Percentiles rank a stretch among this genome's conserved stretches.
Evolutionary conservation across 352 stramenopile genomes (phyloP).

Genomic region (Pythium aristosporum): DNA sequence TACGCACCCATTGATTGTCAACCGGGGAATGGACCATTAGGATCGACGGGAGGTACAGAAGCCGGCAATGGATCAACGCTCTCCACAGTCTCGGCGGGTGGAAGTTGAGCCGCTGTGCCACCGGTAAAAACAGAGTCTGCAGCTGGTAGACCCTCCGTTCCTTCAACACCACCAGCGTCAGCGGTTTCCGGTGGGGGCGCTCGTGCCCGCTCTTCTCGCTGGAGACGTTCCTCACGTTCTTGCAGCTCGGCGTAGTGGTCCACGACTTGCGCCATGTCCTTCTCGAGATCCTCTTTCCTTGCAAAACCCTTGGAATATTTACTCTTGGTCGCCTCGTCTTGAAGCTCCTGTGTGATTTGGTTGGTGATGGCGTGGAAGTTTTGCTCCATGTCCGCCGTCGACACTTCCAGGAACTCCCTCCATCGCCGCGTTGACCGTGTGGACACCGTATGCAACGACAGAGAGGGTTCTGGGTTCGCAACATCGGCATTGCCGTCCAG

Average conservation of each 20-base stretch:
- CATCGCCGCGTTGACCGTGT: slow-evolving; percentile 43
- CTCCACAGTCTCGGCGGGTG: neutral
- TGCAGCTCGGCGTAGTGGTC: slow-evolving; percentile 41
- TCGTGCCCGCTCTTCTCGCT: slow-evolving; percentile 15
- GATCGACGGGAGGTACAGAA: neutral
- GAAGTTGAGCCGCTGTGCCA: neutral
- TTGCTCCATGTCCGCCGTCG: slow-evolving; percentile 47
- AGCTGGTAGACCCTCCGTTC: neutral
- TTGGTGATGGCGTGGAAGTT: slow-evolving; percentile 48
- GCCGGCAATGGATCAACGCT: neutral
- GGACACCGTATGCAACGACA: neutral
- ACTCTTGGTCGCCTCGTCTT: slow-evolving; percentile 34
- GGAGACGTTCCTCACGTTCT: slow-evolving; percentile 33
- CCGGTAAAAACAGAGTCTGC: neutral
- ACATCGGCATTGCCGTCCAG: slow-evolving; percentile 9
- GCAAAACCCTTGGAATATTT: slow-evolving; percentile 63
- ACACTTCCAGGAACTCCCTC: slow-evolving; percentile 61
- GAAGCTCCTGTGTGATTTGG: slow-evolving; percentile 49
- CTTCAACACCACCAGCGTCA: neutral
- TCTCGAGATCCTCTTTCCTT: slow-evolving; percentile 48
- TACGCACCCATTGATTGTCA: neutral
- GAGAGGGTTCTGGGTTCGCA: neutral
- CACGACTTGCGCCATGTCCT: slow-evolving; percentile 34
- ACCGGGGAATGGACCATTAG: neutral
- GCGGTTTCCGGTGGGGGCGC: neutral